phyloP scores from a whole-genome alignment of 169 alveolate genomes.

The Eimeria sp. region DNA sequence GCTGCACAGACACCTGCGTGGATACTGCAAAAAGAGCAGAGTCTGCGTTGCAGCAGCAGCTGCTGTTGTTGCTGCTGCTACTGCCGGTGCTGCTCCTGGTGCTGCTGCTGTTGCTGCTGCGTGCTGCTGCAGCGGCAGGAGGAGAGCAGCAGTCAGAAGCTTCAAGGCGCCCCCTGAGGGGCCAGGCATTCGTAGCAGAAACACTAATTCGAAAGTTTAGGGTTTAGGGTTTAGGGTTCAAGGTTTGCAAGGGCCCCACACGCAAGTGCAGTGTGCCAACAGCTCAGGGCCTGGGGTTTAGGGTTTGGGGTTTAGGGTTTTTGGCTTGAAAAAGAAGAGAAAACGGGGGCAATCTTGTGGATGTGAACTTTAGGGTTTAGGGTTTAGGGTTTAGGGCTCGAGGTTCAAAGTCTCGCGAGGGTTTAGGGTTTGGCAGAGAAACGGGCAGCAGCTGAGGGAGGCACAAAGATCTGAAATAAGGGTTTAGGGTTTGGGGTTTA shows the following conservation, averaged over 20 bases:
- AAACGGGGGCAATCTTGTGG: not conserved
- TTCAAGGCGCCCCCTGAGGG: not conserved
- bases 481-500: too few species aligned
- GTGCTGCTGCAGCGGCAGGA: not conserved
- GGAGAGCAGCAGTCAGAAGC: not conserved
- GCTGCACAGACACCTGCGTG: not conserved
- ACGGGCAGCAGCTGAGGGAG: not conserved
- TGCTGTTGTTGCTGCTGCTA: not conserved
- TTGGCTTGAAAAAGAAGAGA: not conserved
- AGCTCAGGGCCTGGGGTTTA: not conserved
- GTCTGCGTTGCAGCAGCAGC: not conserved
- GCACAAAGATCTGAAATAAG: not conserved
- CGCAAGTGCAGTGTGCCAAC: too few species aligned
- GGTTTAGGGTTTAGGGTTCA: not conserved
- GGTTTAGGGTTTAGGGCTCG: not conserved
- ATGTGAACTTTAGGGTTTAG: not conserved
- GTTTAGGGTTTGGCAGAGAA: not conserved
- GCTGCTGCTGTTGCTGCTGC: too few species aligned
- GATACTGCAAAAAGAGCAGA: constrained; percentile 1
- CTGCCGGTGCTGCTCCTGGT: not conserved
- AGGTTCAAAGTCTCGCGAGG: not conserved
- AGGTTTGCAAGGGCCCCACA: not conserved
- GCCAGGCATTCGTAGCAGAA: not conserved
- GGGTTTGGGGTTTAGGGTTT: not conserved
- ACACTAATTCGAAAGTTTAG: not conserved